Conservation (phyloP, 495 filamentous ascomycete species). For the Annulohypoxylon maeteangense region DNA sequence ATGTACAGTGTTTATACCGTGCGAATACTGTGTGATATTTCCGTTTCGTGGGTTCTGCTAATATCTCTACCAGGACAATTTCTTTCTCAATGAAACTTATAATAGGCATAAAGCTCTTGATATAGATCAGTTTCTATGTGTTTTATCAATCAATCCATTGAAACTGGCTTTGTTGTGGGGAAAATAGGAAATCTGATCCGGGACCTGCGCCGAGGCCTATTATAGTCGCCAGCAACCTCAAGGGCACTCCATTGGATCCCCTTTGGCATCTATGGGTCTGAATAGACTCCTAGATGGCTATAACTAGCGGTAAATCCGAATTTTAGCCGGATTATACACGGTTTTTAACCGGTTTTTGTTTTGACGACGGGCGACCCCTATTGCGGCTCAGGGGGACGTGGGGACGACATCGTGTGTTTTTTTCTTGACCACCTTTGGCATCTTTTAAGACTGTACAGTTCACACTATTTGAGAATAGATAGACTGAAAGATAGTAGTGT, state of each 20-base stretch:
- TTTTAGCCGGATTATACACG: neutral
- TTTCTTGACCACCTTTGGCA: neutral
- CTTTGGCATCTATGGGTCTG: neutral
- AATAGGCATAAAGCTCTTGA: too few species aligned
- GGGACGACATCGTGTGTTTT: neutral
- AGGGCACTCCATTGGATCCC: neutral
- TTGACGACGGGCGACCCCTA: neutral
- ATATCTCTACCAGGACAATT: too few species aligned
- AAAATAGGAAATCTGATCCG: neutral
- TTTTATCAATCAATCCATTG: neutral
- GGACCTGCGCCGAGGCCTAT: neutral
- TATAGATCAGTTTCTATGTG: too few species aligned
- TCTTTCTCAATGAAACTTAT: too few species aligned
- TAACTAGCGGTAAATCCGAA: neutral
- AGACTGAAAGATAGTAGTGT: too few species aligned
- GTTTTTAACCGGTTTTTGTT: neutral
- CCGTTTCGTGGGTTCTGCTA: too few species aligned
- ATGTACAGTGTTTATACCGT: neutral
- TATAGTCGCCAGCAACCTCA: neutral
- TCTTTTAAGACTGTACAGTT: neutral
- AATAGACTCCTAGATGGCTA: neutral
- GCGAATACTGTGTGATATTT: neutral
- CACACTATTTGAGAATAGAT: neutral
- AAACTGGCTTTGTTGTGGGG: neutral
- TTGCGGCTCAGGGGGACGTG: neutral